Evolutionary conservation across 306 rosid genomes (phyloP).

Genomic region (Castanospermum australe): DNA sequence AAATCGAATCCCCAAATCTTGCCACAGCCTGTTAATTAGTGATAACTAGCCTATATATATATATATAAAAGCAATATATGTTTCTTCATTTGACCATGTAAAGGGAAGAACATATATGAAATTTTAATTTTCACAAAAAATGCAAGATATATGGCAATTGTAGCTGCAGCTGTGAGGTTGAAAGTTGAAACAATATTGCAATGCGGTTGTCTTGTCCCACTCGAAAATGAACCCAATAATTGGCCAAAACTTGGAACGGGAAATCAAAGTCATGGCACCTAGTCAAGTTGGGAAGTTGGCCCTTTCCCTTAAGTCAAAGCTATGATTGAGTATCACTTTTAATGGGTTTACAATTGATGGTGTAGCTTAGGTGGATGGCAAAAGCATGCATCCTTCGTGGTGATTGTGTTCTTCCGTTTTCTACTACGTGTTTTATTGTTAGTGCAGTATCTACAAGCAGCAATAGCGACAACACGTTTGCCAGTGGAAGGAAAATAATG

Average conservation of each 20-base stretch:
- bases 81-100: not conserved
- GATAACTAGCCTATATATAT: no score
- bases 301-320: not conserved
- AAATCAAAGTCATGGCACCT: not conserved
- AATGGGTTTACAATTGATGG: not conserved
- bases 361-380: constrained; percentile 23
- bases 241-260: not conserved
- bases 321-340: constrained; percentile 8
- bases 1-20: no score
- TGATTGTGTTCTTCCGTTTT: not conserved
- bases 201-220: not conserved
- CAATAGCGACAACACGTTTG: not conserved
- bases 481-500: constrained; percentile 18
- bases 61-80: no score
- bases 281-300: not conserved
- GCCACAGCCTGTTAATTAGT: no score
- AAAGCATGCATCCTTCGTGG: not conserved
- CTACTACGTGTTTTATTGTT: not conserved
- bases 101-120: not conserved
- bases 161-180: not conserved
- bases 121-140: not conserved
- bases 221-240: not conserved
- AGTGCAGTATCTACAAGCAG: not conserved
- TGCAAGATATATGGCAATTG: not conserved
- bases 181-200: not conserved